phyloP scores from a whole-genome alignment of 495 filamentous ascomycete genomes.

The Penicillium silybi region DNA sequence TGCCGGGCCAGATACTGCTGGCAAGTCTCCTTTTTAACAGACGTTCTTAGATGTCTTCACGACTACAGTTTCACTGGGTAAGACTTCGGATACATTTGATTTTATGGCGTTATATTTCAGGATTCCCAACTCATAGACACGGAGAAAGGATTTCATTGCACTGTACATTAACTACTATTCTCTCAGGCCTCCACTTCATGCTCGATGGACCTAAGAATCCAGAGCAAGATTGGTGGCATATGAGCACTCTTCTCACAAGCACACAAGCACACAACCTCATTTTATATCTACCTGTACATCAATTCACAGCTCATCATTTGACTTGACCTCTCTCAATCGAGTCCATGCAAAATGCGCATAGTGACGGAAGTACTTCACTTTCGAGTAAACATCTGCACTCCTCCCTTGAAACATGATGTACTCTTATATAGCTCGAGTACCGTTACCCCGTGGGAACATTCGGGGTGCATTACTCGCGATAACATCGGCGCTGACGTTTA shows the following conservation, averaged over 20 bases:
- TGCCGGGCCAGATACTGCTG: neutral
- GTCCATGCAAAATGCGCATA: constrained; percentile 37
- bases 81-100: neutral
- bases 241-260: neutral
- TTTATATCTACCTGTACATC: neutral
- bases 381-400: no score
- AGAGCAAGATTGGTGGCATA: constrained; percentile 1
- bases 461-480: constrained; percentile 1
- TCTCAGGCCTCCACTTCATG: constrained; percentile 17
- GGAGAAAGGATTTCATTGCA: constrained; percentile 2
- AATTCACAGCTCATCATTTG: constrained; percentile 44
- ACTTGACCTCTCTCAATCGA: constrained; percentile 41
- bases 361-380: neutral
- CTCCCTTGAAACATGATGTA: neutral
- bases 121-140: constrained; percentile 2
- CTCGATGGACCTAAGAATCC: neutral
- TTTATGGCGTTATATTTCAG: constrained; percentile 13
- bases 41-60: neutral
- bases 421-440: constrained; percentile 2
- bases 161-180: constrained; percentile 16
- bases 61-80: neutral
- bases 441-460: constrained; percentile 4
- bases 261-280: constrained; percentile 3
- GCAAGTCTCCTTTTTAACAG: neutral
- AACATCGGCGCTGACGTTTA: constrained; percentile 3